A percentile compares a stretch with the other conserved stretches of the same genome.
Evolutionary conservation across 768 basidiomycete species (phyloP).

Genomic region (Rhizopogon salebrosus): DNA sequence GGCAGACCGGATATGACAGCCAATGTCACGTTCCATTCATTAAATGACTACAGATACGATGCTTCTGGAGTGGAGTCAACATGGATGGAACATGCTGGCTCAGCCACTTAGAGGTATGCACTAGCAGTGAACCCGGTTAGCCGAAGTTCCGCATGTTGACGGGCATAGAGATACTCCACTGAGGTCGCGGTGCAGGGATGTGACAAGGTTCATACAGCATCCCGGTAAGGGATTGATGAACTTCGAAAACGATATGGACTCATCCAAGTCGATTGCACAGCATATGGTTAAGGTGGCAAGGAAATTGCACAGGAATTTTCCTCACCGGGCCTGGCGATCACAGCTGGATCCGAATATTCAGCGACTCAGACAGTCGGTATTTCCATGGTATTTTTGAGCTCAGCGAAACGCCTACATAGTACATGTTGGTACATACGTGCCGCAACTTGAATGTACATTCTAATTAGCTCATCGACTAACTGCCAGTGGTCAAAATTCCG

Average conservation of each 20-base stretch:
- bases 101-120: no score
- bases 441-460: no score
- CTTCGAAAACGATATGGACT: not conserved
- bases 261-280: not conserved
- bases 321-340: not conserved
- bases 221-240: not conserved
- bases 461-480: no score
- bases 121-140: not conserved
- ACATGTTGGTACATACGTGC: not conserved
- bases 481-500: no score
- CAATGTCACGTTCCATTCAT: not conserved
- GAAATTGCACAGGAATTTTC: not conserved
- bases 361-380: not conserved
- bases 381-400: not conserved
- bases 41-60: not conserved
- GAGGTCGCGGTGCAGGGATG: not conserved
- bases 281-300: not conserved
- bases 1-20: constrained; percentile 4
- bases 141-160: not conserved
- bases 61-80: not conserved
- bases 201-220: constrained; percentile 3
- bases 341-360: not conserved
- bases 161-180: not conserved
- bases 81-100: not conserved
- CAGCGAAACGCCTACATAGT: not conserved